A percentile compares a stretch with the other conserved stretches of the same genome.
phyloP scores from a whole-genome alignment of 2,329 filamentous ascomycete species.

The Monosporascus cannonballus region DNA sequence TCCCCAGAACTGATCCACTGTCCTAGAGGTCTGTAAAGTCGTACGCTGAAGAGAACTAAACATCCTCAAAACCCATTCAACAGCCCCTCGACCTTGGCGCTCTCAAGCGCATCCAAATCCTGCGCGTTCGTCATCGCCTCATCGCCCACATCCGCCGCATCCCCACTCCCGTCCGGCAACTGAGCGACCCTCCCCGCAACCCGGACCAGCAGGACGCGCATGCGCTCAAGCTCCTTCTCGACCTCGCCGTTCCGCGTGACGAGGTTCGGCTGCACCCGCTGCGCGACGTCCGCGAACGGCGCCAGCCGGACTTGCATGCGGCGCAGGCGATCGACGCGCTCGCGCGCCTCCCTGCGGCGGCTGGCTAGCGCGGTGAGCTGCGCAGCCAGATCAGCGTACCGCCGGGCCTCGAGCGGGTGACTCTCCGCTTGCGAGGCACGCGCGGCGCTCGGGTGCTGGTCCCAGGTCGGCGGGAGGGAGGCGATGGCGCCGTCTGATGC shows the following conservation, averaged over 20 bases:
- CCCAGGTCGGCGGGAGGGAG: constrained; percentile 42
- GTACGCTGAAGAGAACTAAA: neutral
- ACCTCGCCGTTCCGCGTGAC: constrained; percentile 59
- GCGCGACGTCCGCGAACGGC: constrained; percentile 33
- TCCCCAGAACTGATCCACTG: neutral
- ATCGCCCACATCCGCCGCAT: constrained; percentile 11
- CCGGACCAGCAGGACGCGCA: constrained; percentile 56
- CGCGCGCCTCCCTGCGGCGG: constrained; percentile 31
- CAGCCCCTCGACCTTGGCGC: constrained; percentile 35
- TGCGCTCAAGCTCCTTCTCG: constrained; percentile 60
- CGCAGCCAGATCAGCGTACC: constrained; percentile 45
- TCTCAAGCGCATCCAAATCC: constrained; percentile 33
- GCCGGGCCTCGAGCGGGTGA: constrained; percentile 40
- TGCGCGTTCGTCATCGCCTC: constrained; percentile 22
- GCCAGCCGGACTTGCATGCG: constrained; percentile 44
- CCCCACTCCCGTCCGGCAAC: constrained; percentile 21
- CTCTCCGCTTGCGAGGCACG: constrained; percentile 23
- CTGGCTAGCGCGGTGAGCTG: constrained; percentile 45
- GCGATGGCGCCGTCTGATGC: constrained; percentile 38
- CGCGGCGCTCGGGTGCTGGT: constrained; percentile 20
- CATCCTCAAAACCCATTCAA: constrained; percentile 27
- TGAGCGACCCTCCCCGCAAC: constrained; percentile 48
- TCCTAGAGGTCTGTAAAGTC: too few relatives aligned
- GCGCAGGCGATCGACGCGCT: constrained; percentile 40
- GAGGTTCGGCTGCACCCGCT: constrained; percentile 57